A percentile compares a stretch with the other conserved stretches of the same genome.
Evolutionary conservation across 257 asterid genomes (phyloP).

Genomic region (Marsdenia floribunda): DNA sequence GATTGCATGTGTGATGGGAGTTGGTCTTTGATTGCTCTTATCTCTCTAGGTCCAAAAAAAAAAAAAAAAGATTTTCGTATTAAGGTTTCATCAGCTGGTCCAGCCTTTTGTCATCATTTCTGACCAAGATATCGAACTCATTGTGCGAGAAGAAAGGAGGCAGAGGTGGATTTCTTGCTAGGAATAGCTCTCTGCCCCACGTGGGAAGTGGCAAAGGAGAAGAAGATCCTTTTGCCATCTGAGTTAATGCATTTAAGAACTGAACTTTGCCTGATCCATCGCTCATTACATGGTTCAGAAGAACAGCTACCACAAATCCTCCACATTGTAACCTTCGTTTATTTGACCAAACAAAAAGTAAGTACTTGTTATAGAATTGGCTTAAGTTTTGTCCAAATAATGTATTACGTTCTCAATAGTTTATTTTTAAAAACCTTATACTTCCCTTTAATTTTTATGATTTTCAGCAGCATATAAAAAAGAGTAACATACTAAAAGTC

Average conservation of each 20-base stretch:
- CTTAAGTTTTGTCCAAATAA: too few relatives aligned
- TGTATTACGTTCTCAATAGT: too few relatives aligned
- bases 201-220: background rate
- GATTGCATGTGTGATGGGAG: background rate
- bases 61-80: background rate
- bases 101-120: background rate
- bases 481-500: too few relatives aligned
- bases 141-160: background rate
- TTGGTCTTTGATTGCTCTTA: background rate
- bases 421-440: too few relatives aligned
- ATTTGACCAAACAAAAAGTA: too few relatives aligned
- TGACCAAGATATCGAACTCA: background rate
- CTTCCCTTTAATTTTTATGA: too few relatives aligned
- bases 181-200: conserved; percentile 1
- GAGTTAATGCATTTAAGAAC: conserved; percentile 4
- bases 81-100: background rate
- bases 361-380: too few relatives aligned
- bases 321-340: conserved; percentile 13
- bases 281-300: conserved; percentile 7
- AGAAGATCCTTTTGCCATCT: background rate
- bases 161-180: conserved; percentile 8
- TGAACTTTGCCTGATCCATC: conserved; percentile 5
- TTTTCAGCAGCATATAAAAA: too few relatives aligned
- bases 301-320: conserved; percentile 10
- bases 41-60: conserved; percentile 8